Evolutionary conservation across 2,329 filamentous ascomycete species (phyloP).

Genomic region (Cercospora berteroae): DNA sequence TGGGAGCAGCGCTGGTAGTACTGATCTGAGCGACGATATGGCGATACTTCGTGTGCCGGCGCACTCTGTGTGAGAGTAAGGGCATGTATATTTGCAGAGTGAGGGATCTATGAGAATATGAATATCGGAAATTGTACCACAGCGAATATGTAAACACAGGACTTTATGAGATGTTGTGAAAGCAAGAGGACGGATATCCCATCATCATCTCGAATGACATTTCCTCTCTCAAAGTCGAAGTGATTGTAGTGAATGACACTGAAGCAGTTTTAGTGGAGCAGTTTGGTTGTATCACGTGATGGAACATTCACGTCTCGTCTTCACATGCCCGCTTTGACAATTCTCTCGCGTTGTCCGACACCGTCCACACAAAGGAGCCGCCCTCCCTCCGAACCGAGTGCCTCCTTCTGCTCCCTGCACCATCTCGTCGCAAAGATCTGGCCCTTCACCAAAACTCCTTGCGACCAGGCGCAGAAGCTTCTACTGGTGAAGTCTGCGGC

Average conservation of each 20-base stretch:
- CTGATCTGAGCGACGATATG: constrained; percentile 25
- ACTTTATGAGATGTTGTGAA: not conserved
- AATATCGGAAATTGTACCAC: not conserved
- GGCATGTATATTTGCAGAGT: constrained; percentile 19
- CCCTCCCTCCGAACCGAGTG: not conserved
- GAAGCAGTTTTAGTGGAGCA: not conserved
- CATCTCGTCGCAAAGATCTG: not conserved
- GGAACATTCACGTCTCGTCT: not conserved
- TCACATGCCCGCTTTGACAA: not conserved
- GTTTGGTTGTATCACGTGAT: not conserved
- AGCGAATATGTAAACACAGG: not conserved
- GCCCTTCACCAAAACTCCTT: not conserved
- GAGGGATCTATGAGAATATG: not conserved
- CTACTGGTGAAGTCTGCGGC: not conserved
- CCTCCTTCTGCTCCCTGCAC: not conserved
- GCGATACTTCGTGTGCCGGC: constrained; percentile 32
- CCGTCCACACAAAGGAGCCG: not conserved
- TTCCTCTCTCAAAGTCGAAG: not conserved
- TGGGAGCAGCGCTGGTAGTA: constrained; percentile 20
- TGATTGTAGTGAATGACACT: not conserved
- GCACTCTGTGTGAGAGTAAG: constrained; percentile 30
- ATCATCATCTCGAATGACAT: not conserved
- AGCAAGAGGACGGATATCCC: not conserved
- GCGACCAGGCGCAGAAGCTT: not conserved
- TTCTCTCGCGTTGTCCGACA: not conserved